A percentile compares a stretch with the other conserved stretches of the same genome.
Evolutionary conservation across 2,329 filamentous ascomycete genomes (phyloP).

Genomic region (Clonostachys solani): DNA sequence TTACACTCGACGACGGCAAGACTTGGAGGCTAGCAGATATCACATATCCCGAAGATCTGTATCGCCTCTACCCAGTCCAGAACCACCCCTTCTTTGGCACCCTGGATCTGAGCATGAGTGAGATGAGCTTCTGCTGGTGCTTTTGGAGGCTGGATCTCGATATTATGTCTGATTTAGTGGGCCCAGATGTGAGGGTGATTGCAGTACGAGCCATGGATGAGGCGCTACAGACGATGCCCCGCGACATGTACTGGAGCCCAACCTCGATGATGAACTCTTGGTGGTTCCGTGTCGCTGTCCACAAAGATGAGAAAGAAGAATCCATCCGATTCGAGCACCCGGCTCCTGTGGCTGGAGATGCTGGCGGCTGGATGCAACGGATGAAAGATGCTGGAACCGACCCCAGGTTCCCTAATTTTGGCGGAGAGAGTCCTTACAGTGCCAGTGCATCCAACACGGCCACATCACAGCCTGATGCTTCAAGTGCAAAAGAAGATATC

Average conservation of each 20-base stretch:
- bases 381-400: not conserved
- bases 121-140: not conserved
- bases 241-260: not conserved
- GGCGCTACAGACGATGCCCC: slow-evolving; percentile 6
- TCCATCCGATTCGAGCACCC: not conserved
- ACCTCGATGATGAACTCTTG: not conserved
- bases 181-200: not conserved
- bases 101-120: not conserved
- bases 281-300: not conserved
- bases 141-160: not conserved
- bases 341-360: not conserved
- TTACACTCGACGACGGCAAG: not conserved
- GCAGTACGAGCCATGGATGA: not conserved
- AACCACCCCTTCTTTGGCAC: not conserved
- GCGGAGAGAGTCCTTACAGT: not conserved
- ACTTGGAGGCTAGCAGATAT: not conserved
- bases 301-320: not conserved
- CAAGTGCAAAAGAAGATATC: not conserved
- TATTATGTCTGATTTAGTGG: not conserved
- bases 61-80: not conserved
- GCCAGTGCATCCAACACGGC: not conserved
- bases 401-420: not conserved
- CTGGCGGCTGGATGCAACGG: not conserved
- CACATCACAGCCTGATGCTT: not conserved
- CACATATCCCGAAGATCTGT: not conserved